A percentile compares a stretch with the other conserved stretches of the same genome.
Evolutionary conservation across 169 alveolate genomes (phyloP).

Genomic region (Eimeria praecox): DNA sequence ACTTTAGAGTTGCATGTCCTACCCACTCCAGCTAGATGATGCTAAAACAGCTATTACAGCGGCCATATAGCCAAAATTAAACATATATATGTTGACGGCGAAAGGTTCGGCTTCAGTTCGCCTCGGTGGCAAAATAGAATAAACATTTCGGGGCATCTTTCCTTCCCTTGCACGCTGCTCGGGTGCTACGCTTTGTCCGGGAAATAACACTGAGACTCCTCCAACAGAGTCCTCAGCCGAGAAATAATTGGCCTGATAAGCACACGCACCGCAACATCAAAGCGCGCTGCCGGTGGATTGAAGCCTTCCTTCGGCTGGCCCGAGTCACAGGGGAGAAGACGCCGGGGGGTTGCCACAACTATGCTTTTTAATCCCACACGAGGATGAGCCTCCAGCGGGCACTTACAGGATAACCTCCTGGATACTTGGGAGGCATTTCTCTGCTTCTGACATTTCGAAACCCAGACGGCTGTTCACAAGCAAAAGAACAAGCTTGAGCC

Average conservation of each 20-base stretch:
- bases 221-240: slow-evolving; percentile 14
- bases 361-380: neutral
- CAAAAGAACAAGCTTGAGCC: neutral
- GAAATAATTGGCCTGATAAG: slow-evolving; percentile 34
- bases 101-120: neutral
- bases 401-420: slow-evolving; percentile 47
- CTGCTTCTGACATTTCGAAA: slow-evolving; percentile 58
- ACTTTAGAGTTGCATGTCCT: neutral
- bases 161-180: neutral
- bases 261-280: neutral
- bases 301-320: neutral
- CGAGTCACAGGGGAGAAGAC: neutral
- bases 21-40: neutral
- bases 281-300: neutral
- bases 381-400: neutral
- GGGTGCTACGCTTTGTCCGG: slow-evolving; percentile 64
- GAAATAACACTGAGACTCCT: slow-evolving; percentile 45
- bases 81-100: neutral
- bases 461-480: slow-evolving; percentile 61
- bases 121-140: slow-evolving; percentile 23
- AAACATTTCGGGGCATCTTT: neutral
- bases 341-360: neutral
- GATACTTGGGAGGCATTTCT: slow-evolving; percentile 52
- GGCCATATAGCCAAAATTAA: neutral
- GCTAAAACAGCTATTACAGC: neutral